Evolutionary conservation across 2,329 filamentous ascomycete species (phyloP), one percentile per base, ranked within the genome.

Genomic region (Exophiala xenobiotica): DNA sequence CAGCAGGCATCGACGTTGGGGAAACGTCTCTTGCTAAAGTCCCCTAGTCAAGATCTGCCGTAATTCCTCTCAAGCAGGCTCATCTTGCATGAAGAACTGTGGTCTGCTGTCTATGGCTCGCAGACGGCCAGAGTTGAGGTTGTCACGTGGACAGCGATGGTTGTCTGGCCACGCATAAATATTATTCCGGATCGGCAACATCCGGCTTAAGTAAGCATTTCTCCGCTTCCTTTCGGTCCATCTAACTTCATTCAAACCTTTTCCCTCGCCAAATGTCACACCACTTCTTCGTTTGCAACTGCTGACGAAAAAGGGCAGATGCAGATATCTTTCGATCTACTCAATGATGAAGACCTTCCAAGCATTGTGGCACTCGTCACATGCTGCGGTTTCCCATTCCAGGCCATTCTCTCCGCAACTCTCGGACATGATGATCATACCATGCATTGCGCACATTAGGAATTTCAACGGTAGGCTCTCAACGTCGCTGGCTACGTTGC

Each of bases 371-470:
- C 38, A 12, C 38, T 18, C 7, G 38, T 40, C 38, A 40, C 38
- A 40, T 12, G 38, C 31, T 35, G 3, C 31, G 9, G 22, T 20
- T 14, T n/a, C 8, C 37, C 7, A 18, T 40, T 23, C n/a, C 20
- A 40, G 19, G 38, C 19, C 2, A n/a, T 40, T 24, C 38, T 24
- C 38, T 40, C 19, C 38, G 38, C 38, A 24, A 8, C 38, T n/a
- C 22, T n/a, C 22, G n/a, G 38, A 24, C 38, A 40, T 40, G 38
- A 40, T 14, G 7, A 40, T 40, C 38, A 40, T 40, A 40, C 38
- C 38, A 40, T 20, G 7, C 22, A n/a, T 22, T n/a, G 18, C 19
- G 12, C 2, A 4, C 8, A 7, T 4, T 20, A 7, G n/a, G 2
- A 11, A n/a, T 22, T 24, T 16, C n/a, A 20, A n/a, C 4, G 19